phyloP scores from a whole-genome alignment of 257 asterid genomes.

The Salvia miltiorrhiza region DNA sequence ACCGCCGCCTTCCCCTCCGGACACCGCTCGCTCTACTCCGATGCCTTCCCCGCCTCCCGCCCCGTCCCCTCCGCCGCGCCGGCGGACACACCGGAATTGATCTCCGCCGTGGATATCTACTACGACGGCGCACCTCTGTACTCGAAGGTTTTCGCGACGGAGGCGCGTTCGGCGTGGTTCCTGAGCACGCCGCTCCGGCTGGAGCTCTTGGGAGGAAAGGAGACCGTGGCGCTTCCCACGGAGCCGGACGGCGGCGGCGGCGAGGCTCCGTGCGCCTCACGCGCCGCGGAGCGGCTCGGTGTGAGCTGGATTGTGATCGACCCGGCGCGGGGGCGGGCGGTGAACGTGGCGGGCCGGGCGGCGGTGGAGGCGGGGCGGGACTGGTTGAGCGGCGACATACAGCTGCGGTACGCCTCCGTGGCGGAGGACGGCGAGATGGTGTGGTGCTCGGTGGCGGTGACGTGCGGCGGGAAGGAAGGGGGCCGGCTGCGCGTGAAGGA shows the following conservation, averaged over 20 bases:
- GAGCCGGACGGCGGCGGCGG: constrained; percentile 25
- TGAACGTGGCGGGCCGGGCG: constrained; percentile 43
- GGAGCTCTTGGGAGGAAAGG: constrained; percentile 51
- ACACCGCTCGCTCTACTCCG: constrained; percentile 62
- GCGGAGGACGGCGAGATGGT: constrained; percentile 31
- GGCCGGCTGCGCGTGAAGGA: constrained; percentile 59
- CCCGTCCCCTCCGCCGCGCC: not conserved
- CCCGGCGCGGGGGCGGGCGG: constrained; percentile 41
- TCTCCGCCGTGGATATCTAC: constrained; percentile 74
- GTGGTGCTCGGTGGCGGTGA: constrained; percentile 48
- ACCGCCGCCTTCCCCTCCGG: constrained; percentile 54
- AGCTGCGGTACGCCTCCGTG: constrained; percentile 42
- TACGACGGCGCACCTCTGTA: constrained; percentile 37
- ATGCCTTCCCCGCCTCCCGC: constrained; percentile 48
- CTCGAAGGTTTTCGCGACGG: constrained; percentile 46
- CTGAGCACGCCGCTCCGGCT: constrained; percentile 47
- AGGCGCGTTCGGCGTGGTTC: constrained; percentile 49
- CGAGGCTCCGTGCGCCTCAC: not conserved
- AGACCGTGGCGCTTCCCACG: constrained; percentile 36
- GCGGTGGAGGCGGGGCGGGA: constrained; percentile 56
- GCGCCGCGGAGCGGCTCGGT: constrained; percentile 35
- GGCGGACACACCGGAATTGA: constrained; percentile 26
- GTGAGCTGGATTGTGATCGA: constrained; percentile 78
- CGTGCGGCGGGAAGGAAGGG: constrained; percentile 49
- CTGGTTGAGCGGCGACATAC: constrained; percentile 52